phyloP scores from a whole-genome alignment of 2,329 filamentous ascomycete genomes.

The Fusarium vanettenii region DNA sequence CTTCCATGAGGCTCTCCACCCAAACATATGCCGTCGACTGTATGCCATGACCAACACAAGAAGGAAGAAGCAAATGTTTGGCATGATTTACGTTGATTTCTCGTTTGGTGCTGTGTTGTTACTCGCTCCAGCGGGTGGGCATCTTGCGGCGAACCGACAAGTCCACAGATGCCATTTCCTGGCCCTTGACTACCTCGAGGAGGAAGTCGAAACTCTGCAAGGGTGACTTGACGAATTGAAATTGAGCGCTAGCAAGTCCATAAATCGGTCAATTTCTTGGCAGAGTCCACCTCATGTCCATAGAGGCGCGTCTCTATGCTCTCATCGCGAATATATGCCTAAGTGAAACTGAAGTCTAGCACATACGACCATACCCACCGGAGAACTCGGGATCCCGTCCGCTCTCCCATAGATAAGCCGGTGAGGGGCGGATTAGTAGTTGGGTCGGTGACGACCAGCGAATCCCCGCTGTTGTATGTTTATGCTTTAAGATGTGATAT shows the following conservation, averaged over 20 bases:
- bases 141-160: not conserved
- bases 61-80: not conserved
- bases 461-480: not conserved
- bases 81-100: not conserved
- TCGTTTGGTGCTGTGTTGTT: not conserved
- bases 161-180: not conserved
- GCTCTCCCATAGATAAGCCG: not conserved
- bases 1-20: not conserved
- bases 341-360: not conserved
- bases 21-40: not conserved
- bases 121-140: not conserved
- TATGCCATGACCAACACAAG: not conserved
- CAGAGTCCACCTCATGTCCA: not conserved
- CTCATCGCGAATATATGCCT: not conserved
- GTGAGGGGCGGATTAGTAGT: not conserved
- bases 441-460: not conserved
- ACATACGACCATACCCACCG: not conserved
- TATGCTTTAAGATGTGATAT: not conserved
- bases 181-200: not conserved
- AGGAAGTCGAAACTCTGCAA: not conserved
- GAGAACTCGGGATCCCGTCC: not conserved
- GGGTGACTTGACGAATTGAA: not conserved
- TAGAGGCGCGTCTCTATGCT: not conserved
- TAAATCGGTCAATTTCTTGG: not conserved
- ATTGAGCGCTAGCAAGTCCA: not conserved